A percentile compares a stretch with the other conserved stretches of the same genome.
phyloP scores from a whole-genome alignment of 2,329 filamentous ascomycete genomes.

The Pseudovirgaria hyperparasitica region DNA sequence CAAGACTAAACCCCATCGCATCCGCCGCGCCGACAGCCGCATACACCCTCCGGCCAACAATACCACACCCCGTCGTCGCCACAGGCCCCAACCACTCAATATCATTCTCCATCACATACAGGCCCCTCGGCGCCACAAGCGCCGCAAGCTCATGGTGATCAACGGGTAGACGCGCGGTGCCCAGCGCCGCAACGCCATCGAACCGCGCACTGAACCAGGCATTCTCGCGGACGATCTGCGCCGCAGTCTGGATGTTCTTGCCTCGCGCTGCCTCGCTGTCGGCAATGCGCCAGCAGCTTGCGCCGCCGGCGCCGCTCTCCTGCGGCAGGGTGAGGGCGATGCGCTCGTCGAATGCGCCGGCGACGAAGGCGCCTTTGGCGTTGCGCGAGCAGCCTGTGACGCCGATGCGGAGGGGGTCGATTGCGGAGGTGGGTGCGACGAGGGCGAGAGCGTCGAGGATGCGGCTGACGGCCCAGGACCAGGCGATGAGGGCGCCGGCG shows the following conservation, averaged over 20 bases:
- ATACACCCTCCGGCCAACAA: slow-evolving; percentile 41
- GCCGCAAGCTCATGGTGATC: slow-evolving; percentile 48
- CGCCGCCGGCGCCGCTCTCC: slow-evolving; percentile 48
- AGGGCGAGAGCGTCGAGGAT: slow-evolving; percentile 47
- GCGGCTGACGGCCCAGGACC: slow-evolving; percentile 51
- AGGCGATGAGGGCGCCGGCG: slow-evolving; percentile 47
- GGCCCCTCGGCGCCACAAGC: slow-evolving; percentile 42
- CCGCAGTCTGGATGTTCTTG: slow-evolving; percentile 47
- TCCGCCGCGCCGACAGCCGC: slow-evolving; percentile 39
- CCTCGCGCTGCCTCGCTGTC: slow-evolving; percentile 35
- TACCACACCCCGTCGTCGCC: slow-evolving; percentile 46
- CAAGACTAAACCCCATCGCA: slow-evolving; percentile 46
- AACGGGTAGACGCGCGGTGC: slow-evolving; percentile 36
- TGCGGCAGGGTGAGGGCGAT: slow-evolving; percentile 50
- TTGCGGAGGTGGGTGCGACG: slow-evolving; percentile 27
- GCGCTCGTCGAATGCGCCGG: slow-evolving; percentile 44
- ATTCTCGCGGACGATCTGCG: slow-evolving; percentile 47
- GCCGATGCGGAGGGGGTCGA: slow-evolving; percentile 32
- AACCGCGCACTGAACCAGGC: too few species aligned
- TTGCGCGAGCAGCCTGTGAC: slow-evolving; percentile 53
- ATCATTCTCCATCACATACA: slow-evolving; percentile 45
- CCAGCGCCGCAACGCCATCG: too few species aligned
- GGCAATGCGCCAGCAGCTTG: slow-evolving; percentile 45
- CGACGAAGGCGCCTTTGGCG: slow-evolving; percentile 51
- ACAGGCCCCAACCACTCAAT: slow-evolving; percentile 46